Conservation (phyloP, 2,329 filamentous ascomycete species). For the Lecanicillium sp. region DNA sequence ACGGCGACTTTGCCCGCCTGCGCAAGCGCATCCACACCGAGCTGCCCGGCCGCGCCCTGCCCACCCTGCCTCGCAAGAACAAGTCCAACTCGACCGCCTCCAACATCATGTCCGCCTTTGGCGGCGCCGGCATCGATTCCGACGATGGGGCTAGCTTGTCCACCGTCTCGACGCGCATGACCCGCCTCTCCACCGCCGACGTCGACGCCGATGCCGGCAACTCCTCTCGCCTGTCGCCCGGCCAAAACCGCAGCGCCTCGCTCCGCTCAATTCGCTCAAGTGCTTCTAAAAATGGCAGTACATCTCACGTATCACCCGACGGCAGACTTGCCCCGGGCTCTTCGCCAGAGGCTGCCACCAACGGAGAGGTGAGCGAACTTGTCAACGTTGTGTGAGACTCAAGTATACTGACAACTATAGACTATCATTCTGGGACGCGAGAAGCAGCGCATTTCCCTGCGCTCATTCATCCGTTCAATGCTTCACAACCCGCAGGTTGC, state of each 20-base stretch:
- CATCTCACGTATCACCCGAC: conserved; percentile 28
- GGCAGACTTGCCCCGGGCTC: conserved; percentile 23
- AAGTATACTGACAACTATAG: conserved; percentile 31
- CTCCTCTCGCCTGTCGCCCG: conserved; percentile 20
- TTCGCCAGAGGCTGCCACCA: conserved; percentile 19
- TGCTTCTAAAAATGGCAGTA: conserved; percentile 22
- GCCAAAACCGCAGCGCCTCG: conserved; percentile 20
- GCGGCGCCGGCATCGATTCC: conserved; percentile 59
- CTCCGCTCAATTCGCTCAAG: conserved; percentile 26
- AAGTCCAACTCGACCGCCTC: conserved; percentile 67
- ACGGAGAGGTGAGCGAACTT: conserved; percentile 18
- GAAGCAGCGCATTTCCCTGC: conserved; percentile 81
- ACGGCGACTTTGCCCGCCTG: conserved; percentile 78
- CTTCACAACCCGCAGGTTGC: conserved; percentile 80
- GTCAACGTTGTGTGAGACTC: conserved; percentile 16
- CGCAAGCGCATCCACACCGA: conserved; percentile 76
- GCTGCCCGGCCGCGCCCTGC: conserved; percentile 83
- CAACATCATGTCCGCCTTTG: conserved; percentile 46
- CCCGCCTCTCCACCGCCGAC: conserved; percentile 31
- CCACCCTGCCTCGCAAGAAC: conserved; percentile 85
- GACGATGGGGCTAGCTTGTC: conserved; percentile 79
- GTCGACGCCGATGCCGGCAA: conserved; percentile 24
- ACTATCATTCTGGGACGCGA: conserved; percentile 70
- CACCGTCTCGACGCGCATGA: conserved; percentile 65
- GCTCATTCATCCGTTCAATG: conserved; percentile 83